Evolutionary conservation across 2,329 filamentous ascomycete genomes (phyloP).

Genomic region (Aspergillus ochraceus): DNA sequence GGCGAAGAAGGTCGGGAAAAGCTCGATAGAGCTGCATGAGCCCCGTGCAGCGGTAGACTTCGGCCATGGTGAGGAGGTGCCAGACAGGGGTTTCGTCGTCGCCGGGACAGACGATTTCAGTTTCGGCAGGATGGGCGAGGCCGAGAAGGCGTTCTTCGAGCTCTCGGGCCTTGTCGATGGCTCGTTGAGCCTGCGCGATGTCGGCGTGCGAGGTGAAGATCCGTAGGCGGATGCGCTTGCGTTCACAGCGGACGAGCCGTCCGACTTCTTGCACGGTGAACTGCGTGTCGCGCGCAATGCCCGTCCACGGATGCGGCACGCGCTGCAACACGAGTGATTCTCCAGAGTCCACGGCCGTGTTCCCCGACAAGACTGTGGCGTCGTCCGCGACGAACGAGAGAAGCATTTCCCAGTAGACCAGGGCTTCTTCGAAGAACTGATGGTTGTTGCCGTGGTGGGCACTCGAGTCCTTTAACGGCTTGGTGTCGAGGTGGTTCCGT

Average conservation of each 20-base stretch:
- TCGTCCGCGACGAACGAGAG: constrained; percentile 54
- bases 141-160: constrained; percentile 51
- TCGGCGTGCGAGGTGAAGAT: constrained; percentile 40
- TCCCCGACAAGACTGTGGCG: constrained; percentile 27
- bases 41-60: constrained; percentile 54
- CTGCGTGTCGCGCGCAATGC: constrained; percentile 39
- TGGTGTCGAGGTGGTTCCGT: constrained; percentile 43
- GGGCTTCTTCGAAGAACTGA: constrained; percentile 56
- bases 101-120: constrained; percentile 52
- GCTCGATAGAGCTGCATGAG: constrained; percentile 57
- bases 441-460: constrained; percentile 42
- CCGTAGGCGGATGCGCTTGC: constrained; percentile 34
- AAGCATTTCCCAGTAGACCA: constrained; percentile 62
- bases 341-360: constrained; percentile 16
- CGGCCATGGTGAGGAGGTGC: constrained; percentile 55
- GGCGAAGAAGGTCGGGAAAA: constrained; percentile 53
- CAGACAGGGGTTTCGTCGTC: constrained; percentile 54
- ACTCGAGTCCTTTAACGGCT: constrained; percentile 30
- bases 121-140: constrained; percentile 48
- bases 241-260: constrained; percentile 40
- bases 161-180: constrained; percentile 36
- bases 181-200: constrained; percentile 31
- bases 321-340: constrained; percentile 34
- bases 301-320: constrained; percentile 42
- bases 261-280: constrained; percentile 47